Base-by-base conservation (phyloP, 2,329 filamentous ascomycete genomes). In the Colletotrichum tabaci region DNA sequence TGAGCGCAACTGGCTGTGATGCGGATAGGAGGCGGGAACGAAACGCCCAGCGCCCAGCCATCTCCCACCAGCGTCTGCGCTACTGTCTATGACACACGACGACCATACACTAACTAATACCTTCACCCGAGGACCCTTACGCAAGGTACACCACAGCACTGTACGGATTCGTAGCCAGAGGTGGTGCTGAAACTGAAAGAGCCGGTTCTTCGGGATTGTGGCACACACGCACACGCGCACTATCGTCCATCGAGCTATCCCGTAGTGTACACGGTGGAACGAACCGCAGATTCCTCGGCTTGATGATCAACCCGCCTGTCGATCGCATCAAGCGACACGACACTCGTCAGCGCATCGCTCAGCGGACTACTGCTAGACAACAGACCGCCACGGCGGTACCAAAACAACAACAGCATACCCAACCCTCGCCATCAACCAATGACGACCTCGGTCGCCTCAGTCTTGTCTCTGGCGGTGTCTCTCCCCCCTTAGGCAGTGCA, bases 201-300 rank as follows among this genome's bases (percentile, higher is more conserved):
- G 58, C 58, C 58, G 35, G 30, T 35, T 50, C 44, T 61, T 61
- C 58, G 46, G 58, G 35, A 50, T 61, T 23, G 58, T 50, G 46
- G 58, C 46, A 61, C 58, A 50, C 57, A 7, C 35, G 15, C 56
- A n/a, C 40, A 13, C 40, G 9, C 16, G 16, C 23, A 60, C 56
- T n/a, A 35, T 16, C 35, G 35, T 26, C 23, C 26, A 30, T 30
- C 30, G 30, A 30, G 30, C 30, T 30, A 30, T 30, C 8, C 8
- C 30, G 30, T 30, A 7, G 30, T 30, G 8, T 52, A 40, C 52
- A 49, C 65, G 58, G 61, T 68, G 66, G 68, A 50, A 61, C 68
- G 64, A 68, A 61, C 26, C 60, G 68, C 68, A 71, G 68, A 71
- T 68, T 71, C 65, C 58, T 64, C 58, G 58, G 30, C 52, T 63